Evolutionary conservation across 352 stramenopile species (phyloP), one percentile per base, ranked within the genome.

Genomic region (Phytophthora brassicae): DNA sequence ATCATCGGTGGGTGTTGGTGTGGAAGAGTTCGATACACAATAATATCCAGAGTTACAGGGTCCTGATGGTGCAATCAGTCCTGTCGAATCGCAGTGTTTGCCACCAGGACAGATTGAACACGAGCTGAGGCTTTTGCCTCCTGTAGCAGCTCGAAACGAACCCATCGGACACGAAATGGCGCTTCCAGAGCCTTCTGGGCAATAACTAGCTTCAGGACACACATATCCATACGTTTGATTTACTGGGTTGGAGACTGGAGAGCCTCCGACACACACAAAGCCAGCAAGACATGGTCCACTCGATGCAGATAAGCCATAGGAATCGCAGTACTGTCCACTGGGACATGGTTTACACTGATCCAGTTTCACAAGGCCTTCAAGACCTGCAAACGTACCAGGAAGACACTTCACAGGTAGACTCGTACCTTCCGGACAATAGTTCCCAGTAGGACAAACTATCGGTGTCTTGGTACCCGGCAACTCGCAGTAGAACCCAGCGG

Each of bases 281-380:
- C 84, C 84, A 56, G 78, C 79, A 8, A 89, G 72, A 50, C 84
- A 93, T 4, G 61, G 66, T 0, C 76, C 81, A 60, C 80, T 90
- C 14, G 75, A 77, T 3, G 44, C 33, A 0, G 60, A 77, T 1
- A 88, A 56, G 1, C 83, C 87, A 46, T 89, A 93, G 14, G 89
- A 87, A 46, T 97, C 91, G 61, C 94, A 98, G 43, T 91, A 98
- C 22, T 70, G 81, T 0, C 93, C 93, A 8, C 78, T 67, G 9
- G 85, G 73, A 68, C 94, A 98, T 17, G 69, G 31, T 20, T 81
- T 75, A 47, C 94, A 98, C 56, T 96, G 84, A 0, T 75, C 61
- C 19, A 82, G 67, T 19, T 76, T 74, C 7, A 86, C 66, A 0
- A 97, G 71, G n/a, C 84, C 81, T 20, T 85, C 68, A 1, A 75